These are phyloP conservation scores for Xylaria sp. DNA, from an alignment of 2,329 filamentous ascomycete species.

Conservation along the genomic window DNA sequence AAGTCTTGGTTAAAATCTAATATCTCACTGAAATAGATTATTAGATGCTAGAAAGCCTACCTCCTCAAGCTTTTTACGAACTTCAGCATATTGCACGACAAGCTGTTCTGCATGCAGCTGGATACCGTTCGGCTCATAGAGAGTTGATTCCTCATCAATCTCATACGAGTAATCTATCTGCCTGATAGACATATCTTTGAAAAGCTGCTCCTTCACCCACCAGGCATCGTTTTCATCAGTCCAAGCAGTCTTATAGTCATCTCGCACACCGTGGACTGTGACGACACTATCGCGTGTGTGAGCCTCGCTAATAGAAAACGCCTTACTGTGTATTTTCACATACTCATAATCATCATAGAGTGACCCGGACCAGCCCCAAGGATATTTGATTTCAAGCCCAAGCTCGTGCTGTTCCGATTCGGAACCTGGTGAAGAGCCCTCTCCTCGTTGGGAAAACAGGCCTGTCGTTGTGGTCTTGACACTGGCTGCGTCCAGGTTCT, in stretches of 20 bases:
- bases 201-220: neutral
- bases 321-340: neutral
- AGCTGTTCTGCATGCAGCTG: neutral
- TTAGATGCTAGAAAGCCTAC: neutral
- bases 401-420: too few relatives aligned
- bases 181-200: neutral
- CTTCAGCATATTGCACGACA: neutral
- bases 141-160: neutral
- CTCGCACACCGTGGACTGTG: neutral
- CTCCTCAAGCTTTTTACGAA: neutral
- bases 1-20: too few relatives aligned
- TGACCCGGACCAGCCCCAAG: too few relatives aligned
- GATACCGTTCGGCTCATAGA: neutral
- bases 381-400: too few relatives aligned
- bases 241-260: neutral
- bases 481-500: too few relatives aligned
- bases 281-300: neutral
- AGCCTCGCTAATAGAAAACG: neutral
- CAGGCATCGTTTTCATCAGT: neutral
- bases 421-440: too few relatives aligned
- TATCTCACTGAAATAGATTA: neutral
- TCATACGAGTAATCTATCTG: conserved; percentile 1
- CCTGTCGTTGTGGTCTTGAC: too few relatives aligned
- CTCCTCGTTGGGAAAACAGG: too few relatives aligned
- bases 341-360: neutral